Percentiles rank a stretch among this genome's conserved stretches.
phyloP scores from a whole-genome alignment of 2,329 filamentous ascomycete species.

The Calonectria henricotiae region DNA sequence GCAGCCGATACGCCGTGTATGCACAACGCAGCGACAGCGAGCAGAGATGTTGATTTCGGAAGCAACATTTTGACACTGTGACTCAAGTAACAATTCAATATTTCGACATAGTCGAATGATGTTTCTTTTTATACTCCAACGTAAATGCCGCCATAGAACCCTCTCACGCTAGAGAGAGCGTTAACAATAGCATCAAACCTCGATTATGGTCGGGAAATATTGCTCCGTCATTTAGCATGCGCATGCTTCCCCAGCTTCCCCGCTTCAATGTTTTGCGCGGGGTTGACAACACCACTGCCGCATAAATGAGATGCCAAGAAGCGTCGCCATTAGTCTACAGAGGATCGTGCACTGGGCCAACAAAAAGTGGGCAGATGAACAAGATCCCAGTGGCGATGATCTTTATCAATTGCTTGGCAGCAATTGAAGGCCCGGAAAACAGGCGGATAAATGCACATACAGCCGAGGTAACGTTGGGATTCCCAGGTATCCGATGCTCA shows the following conservation, averaged over 20 bases:
- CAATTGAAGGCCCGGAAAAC: not conserved
- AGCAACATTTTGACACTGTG: not conserved
- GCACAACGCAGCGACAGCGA: not conserved
- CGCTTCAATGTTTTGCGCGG: not conserved
- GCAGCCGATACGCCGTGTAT: not conserved
- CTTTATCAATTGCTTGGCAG: not conserved
- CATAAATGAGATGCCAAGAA: not conserved
- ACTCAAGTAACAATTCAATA: not conserved
- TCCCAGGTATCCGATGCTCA: slow-evolving; percentile 1
- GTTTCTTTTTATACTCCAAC: not conserved
- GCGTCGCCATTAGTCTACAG: not conserved
- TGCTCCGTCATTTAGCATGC: slow-evolving; percentile 6
- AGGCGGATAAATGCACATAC: slow-evolving; percentile 6
- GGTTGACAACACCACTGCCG: not conserved
- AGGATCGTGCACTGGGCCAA: not conserved
- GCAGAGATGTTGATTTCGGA: not conserved
- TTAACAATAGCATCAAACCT: not conserved
- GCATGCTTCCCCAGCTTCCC: slow-evolving; percentile 16
- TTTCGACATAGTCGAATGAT: too few relatives aligned
- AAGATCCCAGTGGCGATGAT: not conserved
- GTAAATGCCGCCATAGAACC: not conserved
- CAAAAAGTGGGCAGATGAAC: not conserved
- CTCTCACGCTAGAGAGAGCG: not conserved
- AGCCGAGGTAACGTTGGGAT: not conserved
- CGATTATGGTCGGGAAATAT: slow-evolving; percentile 17